Evolutionary conservation across 2,329 filamentous ascomycete species (phyloP).

Genomic region (Lachnellula hyalina): DNA sequence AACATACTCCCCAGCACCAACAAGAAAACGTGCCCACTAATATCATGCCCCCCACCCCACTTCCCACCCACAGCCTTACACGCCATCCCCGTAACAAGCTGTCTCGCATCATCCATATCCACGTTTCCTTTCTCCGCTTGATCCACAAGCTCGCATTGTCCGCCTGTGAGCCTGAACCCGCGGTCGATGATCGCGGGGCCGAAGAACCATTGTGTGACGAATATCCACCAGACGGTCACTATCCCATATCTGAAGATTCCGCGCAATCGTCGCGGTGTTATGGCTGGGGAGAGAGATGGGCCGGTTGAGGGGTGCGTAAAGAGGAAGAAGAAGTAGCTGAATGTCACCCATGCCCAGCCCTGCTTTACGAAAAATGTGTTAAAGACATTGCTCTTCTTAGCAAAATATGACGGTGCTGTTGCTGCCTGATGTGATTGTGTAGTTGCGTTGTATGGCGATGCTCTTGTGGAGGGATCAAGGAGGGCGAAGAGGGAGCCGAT

Average conservation of each 20-base stretch:
- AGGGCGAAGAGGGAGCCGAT: slow-evolving; percentile 77
- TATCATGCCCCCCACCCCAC: slow-evolving; percentile 94
- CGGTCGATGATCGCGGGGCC: slow-evolving; percentile 86
- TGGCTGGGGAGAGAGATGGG: slow-evolving; percentile 34
- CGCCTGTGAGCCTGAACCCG: slow-evolving; percentile 82
- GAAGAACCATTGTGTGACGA: slow-evolving; percentile 96
- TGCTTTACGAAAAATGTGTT: slow-evolving; percentile 92
- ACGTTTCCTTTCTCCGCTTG: slow-evolving; percentile 42
- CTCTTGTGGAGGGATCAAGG: slow-evolving; percentile 67
- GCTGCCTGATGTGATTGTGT: slow-evolving; percentile 58
- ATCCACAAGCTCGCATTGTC: slow-evolving; percentile 63
- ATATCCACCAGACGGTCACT: slow-evolving; percentile 74
- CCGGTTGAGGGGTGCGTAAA: slow-evolving; percentile 58
- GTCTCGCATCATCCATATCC: slow-evolving; percentile 41
- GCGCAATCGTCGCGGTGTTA: slow-evolving; percentile 45
- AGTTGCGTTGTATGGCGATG: slow-evolving; percentile 54
- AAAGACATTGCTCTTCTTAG: slow-evolving; percentile 87
- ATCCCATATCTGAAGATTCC: slow-evolving; percentile 64
- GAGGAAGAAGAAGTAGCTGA: slow-evolving; percentile 66
- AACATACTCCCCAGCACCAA: slow-evolving; percentile 80
- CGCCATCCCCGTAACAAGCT: slow-evolving; percentile 65
- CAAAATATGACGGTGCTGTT: slow-evolving; percentile 78
- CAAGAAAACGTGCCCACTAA: slow-evolving; percentile 92
- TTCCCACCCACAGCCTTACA: slow-evolving; percentile 77
- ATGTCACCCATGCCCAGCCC: slow-evolving; percentile 87